Conservation (phyloP, 257 asterid genomes). For the Primulina tabacum region DNA sequence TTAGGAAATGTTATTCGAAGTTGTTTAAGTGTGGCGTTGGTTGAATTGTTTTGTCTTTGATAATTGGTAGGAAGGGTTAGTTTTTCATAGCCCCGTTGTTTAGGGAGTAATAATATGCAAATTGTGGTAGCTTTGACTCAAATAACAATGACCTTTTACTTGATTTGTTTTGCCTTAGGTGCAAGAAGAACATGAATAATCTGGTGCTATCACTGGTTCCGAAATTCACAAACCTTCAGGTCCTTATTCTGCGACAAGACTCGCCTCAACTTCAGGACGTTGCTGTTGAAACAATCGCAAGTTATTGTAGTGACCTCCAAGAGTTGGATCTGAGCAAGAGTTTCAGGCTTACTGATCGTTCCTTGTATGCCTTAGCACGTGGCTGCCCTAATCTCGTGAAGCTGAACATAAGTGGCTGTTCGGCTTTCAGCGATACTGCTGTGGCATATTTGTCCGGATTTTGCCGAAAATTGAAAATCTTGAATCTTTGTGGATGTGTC, state of each 20-base stretch:
- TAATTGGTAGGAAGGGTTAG: background rate
- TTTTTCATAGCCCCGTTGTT: background rate
- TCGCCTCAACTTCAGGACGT: slow-evolving; percentile 77
- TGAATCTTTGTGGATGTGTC: slow-evolving; percentile 93
- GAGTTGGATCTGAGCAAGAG: slow-evolving; percentile 96
- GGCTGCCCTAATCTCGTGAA: slow-evolving; percentile 73
- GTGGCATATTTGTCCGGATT: slow-evolving; percentile 64
- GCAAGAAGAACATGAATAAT: slow-evolving; percentile 86
- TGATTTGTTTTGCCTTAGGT: slow-evolving; percentile 45
- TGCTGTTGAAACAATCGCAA: slow-evolving; percentile 65
- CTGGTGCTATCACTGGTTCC: slow-evolving; percentile 69
- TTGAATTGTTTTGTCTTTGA: slow-evolving; percentile 1
- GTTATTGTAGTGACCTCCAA: slow-evolving; percentile 63
- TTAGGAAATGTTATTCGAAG: background rate
- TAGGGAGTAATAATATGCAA: background rate
- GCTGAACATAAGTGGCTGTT: slow-evolving; percentile 90
- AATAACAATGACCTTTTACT: background rate
- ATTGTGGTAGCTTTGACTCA: background rate
- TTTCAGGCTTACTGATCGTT: slow-evolving; percentile 68
- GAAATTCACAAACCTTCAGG: slow-evolving; percentile 71
- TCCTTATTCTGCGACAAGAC: slow-evolving; percentile 71
- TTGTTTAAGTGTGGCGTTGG: background rate
- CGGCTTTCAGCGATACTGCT: slow-evolving; percentile 75
- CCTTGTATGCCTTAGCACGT: slow-evolving; percentile 70
- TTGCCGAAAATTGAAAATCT: slow-evolving; percentile 60